Evolutionary conservation across 2,329 filamentous ascomycete species (phyloP), one percentile per base, ranked within the genome.

Genomic region (Karstenula rhodostoma): DNA sequence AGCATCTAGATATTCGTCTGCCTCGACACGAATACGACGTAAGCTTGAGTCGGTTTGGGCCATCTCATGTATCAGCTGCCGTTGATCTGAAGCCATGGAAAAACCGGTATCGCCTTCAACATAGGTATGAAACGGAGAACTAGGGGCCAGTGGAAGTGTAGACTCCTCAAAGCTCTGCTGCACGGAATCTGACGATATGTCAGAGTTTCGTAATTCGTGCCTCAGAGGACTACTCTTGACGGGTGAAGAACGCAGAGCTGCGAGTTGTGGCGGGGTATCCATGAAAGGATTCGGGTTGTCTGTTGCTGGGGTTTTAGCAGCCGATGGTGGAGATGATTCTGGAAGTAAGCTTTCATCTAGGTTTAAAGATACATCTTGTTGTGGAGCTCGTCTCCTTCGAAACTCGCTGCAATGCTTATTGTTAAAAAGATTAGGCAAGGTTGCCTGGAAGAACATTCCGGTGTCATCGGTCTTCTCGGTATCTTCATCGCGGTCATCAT

Each of bases 361-460:
- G 15, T 78, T 62, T 25, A 71, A 59, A 2, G 73, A 73, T 3
- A 78, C 60, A 56, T 76, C 73, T 9, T 72, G 33, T 43, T 77
- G 74, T 22, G 74, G 70, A 12, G 59, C 59, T 33, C 67, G 69
- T 37, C 65, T 61, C 33, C 63, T 64, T 53, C 68, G 69, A 7
- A 56, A 62, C n/a, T 76, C 67, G 1, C 54, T 37, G 10, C 65
- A 66, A 10, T 63, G 67, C 48, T 69, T 68, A 19, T 68, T 69
- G 10, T 70, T 67, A 56, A 68, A 73, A 10, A 71, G 57, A 43
- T 59, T 65, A 15, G 75, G 73, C 56, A 73, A 61, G 23, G 74
- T 73, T 2, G 69, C 67, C 29, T 75, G 71, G 62, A 78, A 79
- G 57, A 78, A 79, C 63, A 77, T 69, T 25, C 77, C 77, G 22